A percentile compares a stretch with the other conserved stretches of the same genome.
Conservation (phyloP, 805 yeast species). For the Candida khao-thaluensis region DNA sequence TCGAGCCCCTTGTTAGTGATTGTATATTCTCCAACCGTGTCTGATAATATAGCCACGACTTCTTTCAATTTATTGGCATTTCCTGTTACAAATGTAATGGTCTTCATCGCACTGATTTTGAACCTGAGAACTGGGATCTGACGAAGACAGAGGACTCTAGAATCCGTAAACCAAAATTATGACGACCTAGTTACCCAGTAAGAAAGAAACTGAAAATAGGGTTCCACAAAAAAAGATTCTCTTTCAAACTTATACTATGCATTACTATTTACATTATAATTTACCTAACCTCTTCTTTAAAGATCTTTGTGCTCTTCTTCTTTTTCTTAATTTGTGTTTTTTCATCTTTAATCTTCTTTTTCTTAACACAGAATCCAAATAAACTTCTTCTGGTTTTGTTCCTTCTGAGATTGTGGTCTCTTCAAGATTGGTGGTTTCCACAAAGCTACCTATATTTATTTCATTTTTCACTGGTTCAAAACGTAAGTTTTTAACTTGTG, state of each 20-base stretch:
- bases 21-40: constrained; percentile 46
- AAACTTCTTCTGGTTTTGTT: constrained; percentile 1
- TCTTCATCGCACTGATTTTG: constrained; percentile 16
- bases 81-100: constrained; percentile 78
- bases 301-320: constrained; percentile 91
- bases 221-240: too few relatives aligned
- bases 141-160: too few relatives aligned
- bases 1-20: constrained; percentile 71
- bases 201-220: too few relatives aligned
- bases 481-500: constrained; percentile 3
- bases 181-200: too few relatives aligned
- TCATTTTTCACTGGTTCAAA: constrained; percentile 3
- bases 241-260: too few relatives aligned
- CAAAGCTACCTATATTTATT: not conserved
- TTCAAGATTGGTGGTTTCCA: too few relatives aligned
- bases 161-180: too few relatives aligned
- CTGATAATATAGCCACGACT: constrained; percentile 69
- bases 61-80: constrained; percentile 85
- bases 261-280: constrained; percentile 20
- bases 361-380: constrained; percentile 68
- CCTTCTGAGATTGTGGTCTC: not conserved
- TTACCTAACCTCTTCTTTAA: constrained; percentile 67
- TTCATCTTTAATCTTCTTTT: constrained; percentile 94
- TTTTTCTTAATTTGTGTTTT: constrained; percentile 94
- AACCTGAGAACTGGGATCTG: too few relatives aligned